A percentile compares a stretch with the other conserved stretches of the same genome.
Evolutionary conservation across 1,284 basidiomycete genomes (phyloP).

Genomic region (Golubevia pallescens): DNA sequence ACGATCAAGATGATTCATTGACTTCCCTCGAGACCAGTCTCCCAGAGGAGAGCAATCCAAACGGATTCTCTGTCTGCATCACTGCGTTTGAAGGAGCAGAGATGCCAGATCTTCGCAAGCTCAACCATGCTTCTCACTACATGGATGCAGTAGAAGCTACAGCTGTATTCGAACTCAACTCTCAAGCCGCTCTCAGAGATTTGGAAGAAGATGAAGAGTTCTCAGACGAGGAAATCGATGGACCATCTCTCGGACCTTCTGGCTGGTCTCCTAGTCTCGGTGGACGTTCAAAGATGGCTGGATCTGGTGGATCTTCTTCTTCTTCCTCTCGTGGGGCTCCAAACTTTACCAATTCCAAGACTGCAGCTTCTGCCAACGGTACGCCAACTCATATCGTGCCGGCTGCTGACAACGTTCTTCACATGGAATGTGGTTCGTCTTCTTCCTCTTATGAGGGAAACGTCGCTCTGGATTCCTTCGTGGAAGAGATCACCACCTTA

Average conservation of each 20-base stretch:
- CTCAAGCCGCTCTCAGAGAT: conserved; percentile 22
- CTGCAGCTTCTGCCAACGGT: background rate
- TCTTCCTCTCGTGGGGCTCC: background rate
- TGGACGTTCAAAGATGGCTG: background rate
- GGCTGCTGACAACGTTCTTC: conserved; percentile 24
- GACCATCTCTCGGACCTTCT: conserved; percentile 29
- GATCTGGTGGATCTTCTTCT: background rate
- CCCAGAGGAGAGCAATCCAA: conserved; percentile 25
- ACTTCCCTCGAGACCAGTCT: background rate
- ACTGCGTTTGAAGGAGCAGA: conserved; percentile 27
- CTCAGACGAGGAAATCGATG: background rate
- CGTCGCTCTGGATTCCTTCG: background rate
- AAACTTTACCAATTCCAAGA: background rate
- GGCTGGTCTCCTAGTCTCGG: conserved; percentile 32
- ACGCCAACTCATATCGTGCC: conserved; percentile 1
- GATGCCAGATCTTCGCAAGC: conserved; percentile 13
- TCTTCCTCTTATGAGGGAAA: background rate
- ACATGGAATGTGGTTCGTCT: conserved; percentile 25
- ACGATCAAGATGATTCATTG: background rate
- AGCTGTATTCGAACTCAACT: conserved; percentile 24
- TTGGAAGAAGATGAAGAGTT: conserved; percentile 21
- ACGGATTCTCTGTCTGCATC: conserved; percentile 44
- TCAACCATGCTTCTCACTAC: conserved; percentile 23
- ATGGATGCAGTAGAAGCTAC: conserved; percentile 37
- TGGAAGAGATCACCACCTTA: conserved; percentile 24